Conservation (phyloP, 2,329 filamentous ascomycete genomes). For the Chaetomiaceae sp. region DNA sequence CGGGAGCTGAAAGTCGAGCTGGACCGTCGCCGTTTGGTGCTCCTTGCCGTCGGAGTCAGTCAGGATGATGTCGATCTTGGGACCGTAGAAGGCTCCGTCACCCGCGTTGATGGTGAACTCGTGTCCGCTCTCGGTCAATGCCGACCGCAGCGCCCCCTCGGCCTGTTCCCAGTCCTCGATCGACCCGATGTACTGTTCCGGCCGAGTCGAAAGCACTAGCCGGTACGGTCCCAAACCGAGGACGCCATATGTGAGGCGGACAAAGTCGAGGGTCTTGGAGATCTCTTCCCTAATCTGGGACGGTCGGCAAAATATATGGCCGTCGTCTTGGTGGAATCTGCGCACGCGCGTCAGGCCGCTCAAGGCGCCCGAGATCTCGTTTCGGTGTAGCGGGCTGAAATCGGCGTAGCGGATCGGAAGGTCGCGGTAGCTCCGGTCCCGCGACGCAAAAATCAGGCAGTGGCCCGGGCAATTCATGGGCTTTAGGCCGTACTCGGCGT, state of each 20-base stretch:
- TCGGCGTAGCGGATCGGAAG: conserved; percentile 80
- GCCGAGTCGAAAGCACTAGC: conserved; percentile 71
- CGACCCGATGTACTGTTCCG: conserved; percentile 72
- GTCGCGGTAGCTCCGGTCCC: conserved; percentile 69
- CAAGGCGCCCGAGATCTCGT: conserved; percentile 75
- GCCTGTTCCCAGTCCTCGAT: conserved; percentile 61
- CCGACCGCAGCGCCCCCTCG: conserved; percentile 58
- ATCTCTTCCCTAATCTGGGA: conserved; percentile 72
- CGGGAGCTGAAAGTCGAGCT: conserved; percentile 84
- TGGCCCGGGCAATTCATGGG: conserved; percentile 93
- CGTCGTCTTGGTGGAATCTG: conserved; percentile 85
- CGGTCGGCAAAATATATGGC: conserved; percentile 82
- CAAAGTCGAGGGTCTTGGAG: conserved; percentile 64
- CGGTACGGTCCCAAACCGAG: conserved; percentile 68
- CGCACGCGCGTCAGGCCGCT: conserved; percentile 78
- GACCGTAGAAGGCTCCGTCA: conserved; percentile 85
- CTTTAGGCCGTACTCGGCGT: conserved; percentile 74
- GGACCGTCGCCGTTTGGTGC: conserved; percentile 82
- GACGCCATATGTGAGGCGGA: conserved; percentile 63
- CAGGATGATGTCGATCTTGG: conserved; percentile 84
- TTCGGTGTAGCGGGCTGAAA: conserved; percentile 80
- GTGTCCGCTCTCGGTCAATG: conserved; percentile 57
- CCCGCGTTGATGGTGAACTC: conserved; percentile 71
- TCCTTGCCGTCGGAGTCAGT: conserved; percentile 76
- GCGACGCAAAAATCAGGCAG: conserved; percentile 73